A percentile compares a stretch with the other conserved stretches of the same genome.
Evolutionary conservation across 306 rosid species (phyloP).

Genomic region (Trichosanthes cucumerina): DNA sequence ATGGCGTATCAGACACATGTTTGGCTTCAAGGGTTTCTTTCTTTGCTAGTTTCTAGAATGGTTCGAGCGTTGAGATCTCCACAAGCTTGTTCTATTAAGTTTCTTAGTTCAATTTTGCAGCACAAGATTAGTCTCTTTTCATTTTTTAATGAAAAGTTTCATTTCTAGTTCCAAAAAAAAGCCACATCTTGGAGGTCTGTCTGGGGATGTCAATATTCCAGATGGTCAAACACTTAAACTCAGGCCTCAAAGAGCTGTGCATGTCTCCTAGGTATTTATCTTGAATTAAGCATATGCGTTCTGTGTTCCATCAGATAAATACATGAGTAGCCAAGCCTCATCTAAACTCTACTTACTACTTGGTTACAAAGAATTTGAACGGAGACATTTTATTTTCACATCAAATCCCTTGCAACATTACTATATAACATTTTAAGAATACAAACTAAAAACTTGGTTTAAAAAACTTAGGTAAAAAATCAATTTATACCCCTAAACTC

Average conservation of each 20-base stretch:
- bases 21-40: no score
- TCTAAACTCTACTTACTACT: not conserved
- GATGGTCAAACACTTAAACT: not conserved
- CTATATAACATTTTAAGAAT: not conserved
- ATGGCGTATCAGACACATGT: not conserved
- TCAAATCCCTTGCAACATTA: not conserved
- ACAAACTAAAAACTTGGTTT: not conserved
- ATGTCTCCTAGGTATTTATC: not conserved
- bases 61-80: no score
- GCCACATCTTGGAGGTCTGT: not conserved
- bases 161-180: no score
- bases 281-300: not conserved
- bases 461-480: not conserved
- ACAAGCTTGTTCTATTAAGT: no score
- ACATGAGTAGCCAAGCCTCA: not conserved
- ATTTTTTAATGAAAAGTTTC: no score
- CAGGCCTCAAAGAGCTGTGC: not conserved
- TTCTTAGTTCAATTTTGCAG: no score
- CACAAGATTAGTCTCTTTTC: no score
- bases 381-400: not conserved
- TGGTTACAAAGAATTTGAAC: not conserved
- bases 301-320: not conserved
- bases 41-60: no score
- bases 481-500: no score
- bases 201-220: not conserved